These are phyloP conservation scores for Magnolia sinica DNA, from an alignment of 164 flowering plant species.

Conservation along the genomic window DNA sequence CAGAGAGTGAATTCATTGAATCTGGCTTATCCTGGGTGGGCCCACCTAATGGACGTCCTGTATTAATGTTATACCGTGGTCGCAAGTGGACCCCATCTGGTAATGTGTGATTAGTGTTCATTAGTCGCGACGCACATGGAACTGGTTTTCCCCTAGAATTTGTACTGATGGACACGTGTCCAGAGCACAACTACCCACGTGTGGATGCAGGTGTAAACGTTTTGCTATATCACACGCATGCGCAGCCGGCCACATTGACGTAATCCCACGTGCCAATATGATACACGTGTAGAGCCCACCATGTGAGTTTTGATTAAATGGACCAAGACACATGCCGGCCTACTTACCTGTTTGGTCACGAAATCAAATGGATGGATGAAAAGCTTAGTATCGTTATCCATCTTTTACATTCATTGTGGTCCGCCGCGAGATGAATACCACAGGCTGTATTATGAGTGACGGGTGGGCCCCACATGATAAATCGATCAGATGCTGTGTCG, in stretches of 20 bases:
- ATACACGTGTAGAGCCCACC: not conserved
- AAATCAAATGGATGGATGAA: no score
- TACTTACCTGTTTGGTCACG: not conserved
- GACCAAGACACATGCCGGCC: not conserved
- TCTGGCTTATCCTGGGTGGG: not conserved
- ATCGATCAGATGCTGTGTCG: no score
- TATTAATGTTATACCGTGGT: not conserved
- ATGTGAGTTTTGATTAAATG: not conserved
- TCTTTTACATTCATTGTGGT: no score
- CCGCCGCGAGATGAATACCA: no score
- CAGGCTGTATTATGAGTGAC: no score
- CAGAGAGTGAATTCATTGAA: no score
- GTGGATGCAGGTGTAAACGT: not conserved
- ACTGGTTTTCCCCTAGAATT: not conserved
- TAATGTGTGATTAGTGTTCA: not conserved
- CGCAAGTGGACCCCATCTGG: not conserved
- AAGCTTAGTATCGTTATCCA: no score
- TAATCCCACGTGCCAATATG: not conserved
- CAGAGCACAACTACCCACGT: not conserved
- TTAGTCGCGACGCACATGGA: not conserved
- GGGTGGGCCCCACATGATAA: no score
- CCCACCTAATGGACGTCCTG: not conserved
- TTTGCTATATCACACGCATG: not conserved
- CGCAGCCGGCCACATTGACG: not conserved
- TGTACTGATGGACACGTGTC: not conserved